Evolutionary conservation across 768 basidiomycete species (phyloP).

Genomic region (Hypsizygus marmoreus): DNA sequence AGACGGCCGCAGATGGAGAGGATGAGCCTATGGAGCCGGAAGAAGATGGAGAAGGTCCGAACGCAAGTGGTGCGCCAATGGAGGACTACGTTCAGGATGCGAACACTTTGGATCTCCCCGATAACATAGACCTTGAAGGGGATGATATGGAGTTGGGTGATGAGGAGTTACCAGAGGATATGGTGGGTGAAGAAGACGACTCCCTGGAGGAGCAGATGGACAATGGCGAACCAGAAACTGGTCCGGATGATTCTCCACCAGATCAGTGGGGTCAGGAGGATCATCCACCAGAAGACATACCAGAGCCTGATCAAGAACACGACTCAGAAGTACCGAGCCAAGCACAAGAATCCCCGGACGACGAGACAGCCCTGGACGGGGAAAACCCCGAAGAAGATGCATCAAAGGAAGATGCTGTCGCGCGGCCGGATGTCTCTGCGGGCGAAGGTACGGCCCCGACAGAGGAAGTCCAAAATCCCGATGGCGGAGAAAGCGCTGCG

Average conservation of each 20-base stretch:
- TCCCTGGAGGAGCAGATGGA: conserved; percentile 34
- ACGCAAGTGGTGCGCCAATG: conserved; percentile 64
- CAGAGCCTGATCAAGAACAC: conserved; percentile 32
- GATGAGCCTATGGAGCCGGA: conserved; percentile 34
- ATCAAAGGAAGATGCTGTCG: conserved; percentile 33
- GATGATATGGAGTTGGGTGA: conserved; percentile 37
- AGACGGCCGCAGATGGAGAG: conserved; percentile 18
- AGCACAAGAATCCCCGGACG: conserved; percentile 28
- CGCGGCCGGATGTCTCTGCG: conserved; percentile 44
- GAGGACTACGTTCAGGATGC: conserved; percentile 79
- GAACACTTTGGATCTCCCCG: conserved; percentile 86
- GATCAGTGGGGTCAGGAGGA: conserved; percentile 25
- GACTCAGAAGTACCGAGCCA: conserved; percentile 17
- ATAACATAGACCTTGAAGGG: conserved; percentile 70
- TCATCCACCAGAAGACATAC: conserved; percentile 20
- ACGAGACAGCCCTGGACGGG: conserved; percentile 30
- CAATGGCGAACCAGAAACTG: conserved; percentile 26
- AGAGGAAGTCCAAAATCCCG: conserved; percentile 27
- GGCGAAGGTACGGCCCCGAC: conserved; percentile 42
- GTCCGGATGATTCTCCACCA: conserved; percentile 19
- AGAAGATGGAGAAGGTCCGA: conserved; percentile 44
- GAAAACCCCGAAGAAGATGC: conserved; percentile 32
- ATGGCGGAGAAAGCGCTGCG: conserved; percentile 30
- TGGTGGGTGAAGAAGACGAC: conserved; percentile 32
- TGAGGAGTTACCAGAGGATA: conserved; percentile 27